Conservation (phyloP, 768 basidiomycete genomes). For the Neoboletus subvelutipes region DNA sequence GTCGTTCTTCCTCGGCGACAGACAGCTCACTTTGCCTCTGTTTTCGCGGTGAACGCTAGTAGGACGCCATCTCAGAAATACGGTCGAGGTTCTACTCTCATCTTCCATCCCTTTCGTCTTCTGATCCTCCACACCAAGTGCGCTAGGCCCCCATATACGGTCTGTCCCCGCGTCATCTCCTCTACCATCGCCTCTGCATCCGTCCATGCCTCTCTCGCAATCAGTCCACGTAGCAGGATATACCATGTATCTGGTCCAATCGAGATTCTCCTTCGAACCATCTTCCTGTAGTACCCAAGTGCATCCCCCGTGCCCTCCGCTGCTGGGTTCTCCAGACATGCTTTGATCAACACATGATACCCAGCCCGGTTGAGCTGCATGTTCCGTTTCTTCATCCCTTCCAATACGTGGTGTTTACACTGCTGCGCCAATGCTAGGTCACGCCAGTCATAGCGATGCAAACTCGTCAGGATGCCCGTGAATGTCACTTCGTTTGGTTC, state of each 20-base stretch:
- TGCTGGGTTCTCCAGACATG: slow-evolving; percentile 54
- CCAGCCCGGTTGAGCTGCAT: slow-evolving; percentile 59
- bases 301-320: slow-evolving; percentile 54
- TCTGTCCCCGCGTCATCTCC: slow-evolving; percentile 56
- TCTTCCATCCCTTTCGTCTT: slow-evolving; percentile 36
- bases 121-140: slow-evolving; percentile 52
- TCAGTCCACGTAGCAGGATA: slow-evolving; percentile 66
- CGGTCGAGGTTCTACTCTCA: slow-evolving; percentile 26
- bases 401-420: slow-evolving; percentile 49
- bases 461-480: slow-evolving; percentile 71
- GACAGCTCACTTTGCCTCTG: slow-evolving; percentile 9
- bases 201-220: slow-evolving; percentile 55
- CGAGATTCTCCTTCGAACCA: slow-evolving; percentile 48
- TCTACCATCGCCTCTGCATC: slow-evolving; percentile 58
- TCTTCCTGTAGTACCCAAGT: slow-evolving; percentile 58
- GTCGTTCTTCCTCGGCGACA: slow-evolving; percentile 59
- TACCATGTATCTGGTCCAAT: slow-evolving; percentile 72
- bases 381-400: slow-evolving; percentile 55
- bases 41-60: slow-evolving; percentile 20
- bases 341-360: slow-evolving; percentile 77
- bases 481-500: slow-evolving; percentile 81
- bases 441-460: slow-evolving; percentile 61
- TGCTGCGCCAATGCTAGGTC: slow-evolving; percentile 43
- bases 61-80: slow-evolving; percentile 23
- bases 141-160: slow-evolving; percentile 44